Evolutionary conservation across 805 yeast genomes (phyloP).

Genomic region (Jamesozyma hellenica): DNA sequence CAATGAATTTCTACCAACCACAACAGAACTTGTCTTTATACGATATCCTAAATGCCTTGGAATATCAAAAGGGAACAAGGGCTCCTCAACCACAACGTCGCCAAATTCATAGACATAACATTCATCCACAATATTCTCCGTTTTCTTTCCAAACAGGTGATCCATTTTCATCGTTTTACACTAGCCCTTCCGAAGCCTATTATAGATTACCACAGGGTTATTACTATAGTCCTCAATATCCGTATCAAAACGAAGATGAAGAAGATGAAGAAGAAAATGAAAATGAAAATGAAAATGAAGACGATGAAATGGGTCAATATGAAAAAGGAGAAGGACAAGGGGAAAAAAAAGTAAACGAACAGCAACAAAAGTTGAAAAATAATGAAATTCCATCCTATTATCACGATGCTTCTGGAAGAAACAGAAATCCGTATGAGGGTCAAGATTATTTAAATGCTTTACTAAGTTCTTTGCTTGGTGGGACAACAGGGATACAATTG

Average conservation of each 20-base stretch:
- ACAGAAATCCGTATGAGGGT: conserved; percentile 1
- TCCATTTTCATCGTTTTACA: neutral
- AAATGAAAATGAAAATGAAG: conserved; percentile 7
- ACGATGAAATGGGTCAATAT: too few relatives aligned
- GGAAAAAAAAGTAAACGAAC: conserved; percentile 10
- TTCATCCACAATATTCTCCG: conserved; percentile 1
- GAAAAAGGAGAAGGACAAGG: conserved; percentile 6
- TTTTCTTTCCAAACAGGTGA: neutral
- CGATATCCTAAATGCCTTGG: conserved; percentile 22
- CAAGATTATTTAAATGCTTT: conserved; percentile 12
- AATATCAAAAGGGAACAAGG: conserved; percentile 12
- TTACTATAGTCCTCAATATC: conserved; percentile 26
- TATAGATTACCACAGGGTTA: conserved; percentile 13
- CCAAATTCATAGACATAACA: conserved; percentile 2
- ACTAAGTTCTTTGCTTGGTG: conserved; percentile 17
- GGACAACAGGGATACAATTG: conserved; percentile 5
- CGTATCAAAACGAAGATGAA: conserved; percentile 22
- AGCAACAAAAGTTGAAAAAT: too few relatives aligned
- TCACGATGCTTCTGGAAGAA: conserved; percentile 9
- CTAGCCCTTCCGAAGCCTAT: neutral
- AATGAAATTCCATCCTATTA: conserved; percentile 17
- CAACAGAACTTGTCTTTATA: conserved; percentile 18
- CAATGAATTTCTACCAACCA: conserved; percentile 28
- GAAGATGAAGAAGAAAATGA: conserved; percentile 23
- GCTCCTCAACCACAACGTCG: conserved; percentile 1